Conservation (phyloP, 352 stramenopile species). For the Phytopythium boreale region DNA sequence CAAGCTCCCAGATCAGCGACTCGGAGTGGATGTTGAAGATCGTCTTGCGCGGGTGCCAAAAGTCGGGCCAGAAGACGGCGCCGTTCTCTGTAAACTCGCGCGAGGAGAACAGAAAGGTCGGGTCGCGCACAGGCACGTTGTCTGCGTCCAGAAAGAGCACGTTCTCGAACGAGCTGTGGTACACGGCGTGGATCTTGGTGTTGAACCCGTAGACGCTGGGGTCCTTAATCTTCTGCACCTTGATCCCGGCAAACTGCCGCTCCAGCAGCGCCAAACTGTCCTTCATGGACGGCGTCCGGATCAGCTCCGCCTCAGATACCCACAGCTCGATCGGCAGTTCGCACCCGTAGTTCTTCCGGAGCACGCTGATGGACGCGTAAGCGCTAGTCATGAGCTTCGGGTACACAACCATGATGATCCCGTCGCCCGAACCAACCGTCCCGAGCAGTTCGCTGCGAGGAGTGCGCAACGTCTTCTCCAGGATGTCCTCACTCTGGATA, state of each 20-base stretch:
- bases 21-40: conserved; percentile 68
- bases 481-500: conserved; percentile 25
- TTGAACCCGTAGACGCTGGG: conserved; percentile 40
- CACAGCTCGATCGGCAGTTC: conserved; percentile 71
- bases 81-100: conserved; percentile 38
- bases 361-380: conserved; percentile 52
- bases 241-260: conserved; percentile 29
- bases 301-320: conserved; percentile 46
- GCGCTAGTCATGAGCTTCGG: conserved; percentile 65
- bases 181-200: conserved; percentile 70
- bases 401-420: conserved; percentile 73
- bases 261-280: conserved; percentile 24
- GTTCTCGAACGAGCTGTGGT: conserved; percentile 60
- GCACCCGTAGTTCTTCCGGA: conserved; percentile 44
- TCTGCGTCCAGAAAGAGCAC: conserved; percentile 76
- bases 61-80: conserved; percentile 76
- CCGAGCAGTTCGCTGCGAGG: conserved; percentile 18
- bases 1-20: conserved; percentile 61
- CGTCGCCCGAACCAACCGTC: conserved; percentile 31
- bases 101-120: conserved; percentile 59
- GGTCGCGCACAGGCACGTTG: conserved; percentile 60
- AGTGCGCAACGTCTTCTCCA: conserved; percentile 18
- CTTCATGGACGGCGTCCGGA: conserved; percentile 30
- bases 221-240: conserved; percentile 50
- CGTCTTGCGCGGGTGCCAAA: conserved; percentile 67